Conservation (phyloP, 768 basidiomycete species). For the Phaeotremella skinneri region DNA sequence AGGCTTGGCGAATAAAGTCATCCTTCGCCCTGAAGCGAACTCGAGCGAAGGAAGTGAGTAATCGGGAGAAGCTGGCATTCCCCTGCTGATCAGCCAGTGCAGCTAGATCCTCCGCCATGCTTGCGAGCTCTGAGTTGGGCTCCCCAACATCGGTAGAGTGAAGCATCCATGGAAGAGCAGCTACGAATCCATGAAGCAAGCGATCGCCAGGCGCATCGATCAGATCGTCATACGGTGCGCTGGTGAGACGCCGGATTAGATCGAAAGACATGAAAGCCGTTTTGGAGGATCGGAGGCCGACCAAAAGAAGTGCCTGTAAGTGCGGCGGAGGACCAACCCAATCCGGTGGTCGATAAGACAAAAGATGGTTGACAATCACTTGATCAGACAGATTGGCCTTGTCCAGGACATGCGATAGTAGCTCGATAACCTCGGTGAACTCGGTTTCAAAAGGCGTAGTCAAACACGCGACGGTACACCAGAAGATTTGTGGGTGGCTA, state of each 20-base stretch:
- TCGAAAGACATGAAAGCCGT: constrained; percentile 68
- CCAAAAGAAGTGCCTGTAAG: constrained; percentile 69
- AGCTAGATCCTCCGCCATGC: constrained; percentile 71
- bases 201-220: constrained; percentile 59
- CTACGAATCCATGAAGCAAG: constrained; percentile 57
- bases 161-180: constrained; percentile 83
- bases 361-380: constrained; percentile 65
- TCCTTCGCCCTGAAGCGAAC: constrained; percentile 85
- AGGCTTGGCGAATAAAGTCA: constrained; percentile 87
- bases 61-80: constrained; percentile 73
- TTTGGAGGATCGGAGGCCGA: constrained; percentile 73
- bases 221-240: constrained; percentile 62
- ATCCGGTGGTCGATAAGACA: constrained; percentile 65
- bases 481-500: constrained; percentile 72
- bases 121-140: constrained; percentile 62
- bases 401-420: constrained; percentile 65
- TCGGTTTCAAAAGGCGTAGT: constrained; percentile 79
- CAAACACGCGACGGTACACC: constrained; percentile 77
- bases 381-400: constrained; percentile 71
- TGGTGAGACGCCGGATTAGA: constrained; percentile 64
- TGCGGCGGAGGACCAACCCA: constrained; percentile 65
- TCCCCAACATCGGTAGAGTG: constrained; percentile 69
- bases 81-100: constrained; percentile 69
- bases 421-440: constrained; percentile 65
- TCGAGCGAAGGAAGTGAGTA: constrained; percentile 86